Evolutionary conservation across 345 rosid species (phyloP).

Genomic region (Sisymbrium altissimum): DNA sequence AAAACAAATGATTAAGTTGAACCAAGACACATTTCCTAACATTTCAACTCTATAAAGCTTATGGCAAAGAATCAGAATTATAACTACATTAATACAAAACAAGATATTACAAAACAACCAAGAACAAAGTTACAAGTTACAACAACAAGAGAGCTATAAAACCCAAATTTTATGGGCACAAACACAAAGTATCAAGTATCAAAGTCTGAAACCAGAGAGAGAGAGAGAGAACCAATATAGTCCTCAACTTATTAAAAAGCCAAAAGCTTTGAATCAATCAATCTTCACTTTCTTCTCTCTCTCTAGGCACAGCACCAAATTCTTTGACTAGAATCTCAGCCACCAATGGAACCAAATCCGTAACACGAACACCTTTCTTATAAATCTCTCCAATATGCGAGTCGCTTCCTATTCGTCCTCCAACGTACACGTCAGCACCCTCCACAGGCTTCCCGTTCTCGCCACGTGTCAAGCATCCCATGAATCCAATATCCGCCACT

Average conservation of each 20-base stretch:
- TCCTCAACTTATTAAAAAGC: constrained; percentile 5
- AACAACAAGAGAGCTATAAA: constrained; percentile 20
- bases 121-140: constrained; percentile 19
- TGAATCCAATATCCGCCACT: constrained; percentile 92
- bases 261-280: constrained; percentile 33
- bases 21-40: not conserved
- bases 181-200: constrained; percentile 7
- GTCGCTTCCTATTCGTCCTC: constrained; percentile 85
- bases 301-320: constrained; percentile 83
- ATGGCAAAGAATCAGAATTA: constrained; percentile 14
- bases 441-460: constrained; percentile 57
- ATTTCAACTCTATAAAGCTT: not conserved
- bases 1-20: too few species aligned
- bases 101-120: constrained; percentile 23
- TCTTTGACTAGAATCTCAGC: constrained; percentile 66
- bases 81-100: constrained; percentile 11
- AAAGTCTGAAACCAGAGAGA: not conserved
- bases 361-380: constrained; percentile 81
- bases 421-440: constrained; percentile 79
- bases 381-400: constrained; percentile 76
- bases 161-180: constrained; percentile 20
- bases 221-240: constrained; percentile 11
- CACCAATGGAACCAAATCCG: constrained; percentile 77
- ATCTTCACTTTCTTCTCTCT: constrained; percentile 77
- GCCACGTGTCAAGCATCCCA: constrained; percentile 91